Conservation (phyloP, 2,329 filamentous ascomycete species). For the Exophiala xenobiotica region DNA sequence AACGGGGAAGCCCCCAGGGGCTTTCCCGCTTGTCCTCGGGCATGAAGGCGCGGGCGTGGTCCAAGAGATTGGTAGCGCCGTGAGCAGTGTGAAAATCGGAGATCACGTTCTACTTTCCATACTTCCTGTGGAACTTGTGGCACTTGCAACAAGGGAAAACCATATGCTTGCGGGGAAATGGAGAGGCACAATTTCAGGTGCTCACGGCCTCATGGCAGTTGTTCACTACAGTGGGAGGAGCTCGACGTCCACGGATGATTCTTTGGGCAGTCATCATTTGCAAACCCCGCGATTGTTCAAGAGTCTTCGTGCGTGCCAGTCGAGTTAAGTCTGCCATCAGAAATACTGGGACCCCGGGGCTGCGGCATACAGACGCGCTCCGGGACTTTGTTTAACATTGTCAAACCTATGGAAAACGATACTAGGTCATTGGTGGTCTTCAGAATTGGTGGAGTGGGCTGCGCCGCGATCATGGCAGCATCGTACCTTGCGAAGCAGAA, state of each 20-base stretch:
- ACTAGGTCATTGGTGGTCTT: constrained; percentile 39
- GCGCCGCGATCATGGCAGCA: constrained; percentile 49
- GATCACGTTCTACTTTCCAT: neutral
- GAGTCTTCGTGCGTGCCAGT: neutral
- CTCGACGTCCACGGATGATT: neutral
- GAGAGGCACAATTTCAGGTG: neutral
- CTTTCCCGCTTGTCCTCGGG: neutral
- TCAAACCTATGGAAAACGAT: constrained; percentile 37
- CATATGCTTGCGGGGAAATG: neutral
- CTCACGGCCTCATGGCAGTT: neutral
- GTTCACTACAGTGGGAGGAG: neutral
- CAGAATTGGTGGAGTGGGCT: constrained; percentile 48
- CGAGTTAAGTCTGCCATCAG: constrained; percentile 33
- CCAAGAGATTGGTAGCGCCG: neutral
- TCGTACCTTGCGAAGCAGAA: constrained; percentile 35
- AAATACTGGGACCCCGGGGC: constrained; percentile 46
- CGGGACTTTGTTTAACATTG: constrained; percentile 43
- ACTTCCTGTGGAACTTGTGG: neutral
- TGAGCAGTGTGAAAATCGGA: neutral
- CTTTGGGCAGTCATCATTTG: neutral
- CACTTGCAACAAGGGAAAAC: neutral
- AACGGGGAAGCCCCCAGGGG: constrained; percentile 35
- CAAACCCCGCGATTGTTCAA: neutral
- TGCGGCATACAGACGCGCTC: constrained; percentile 50
- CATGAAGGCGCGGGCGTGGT: neutral